Conservation (phyloP, 2,329 filamentous ascomycete species). For the Cercospora nicotianae region DNA sequence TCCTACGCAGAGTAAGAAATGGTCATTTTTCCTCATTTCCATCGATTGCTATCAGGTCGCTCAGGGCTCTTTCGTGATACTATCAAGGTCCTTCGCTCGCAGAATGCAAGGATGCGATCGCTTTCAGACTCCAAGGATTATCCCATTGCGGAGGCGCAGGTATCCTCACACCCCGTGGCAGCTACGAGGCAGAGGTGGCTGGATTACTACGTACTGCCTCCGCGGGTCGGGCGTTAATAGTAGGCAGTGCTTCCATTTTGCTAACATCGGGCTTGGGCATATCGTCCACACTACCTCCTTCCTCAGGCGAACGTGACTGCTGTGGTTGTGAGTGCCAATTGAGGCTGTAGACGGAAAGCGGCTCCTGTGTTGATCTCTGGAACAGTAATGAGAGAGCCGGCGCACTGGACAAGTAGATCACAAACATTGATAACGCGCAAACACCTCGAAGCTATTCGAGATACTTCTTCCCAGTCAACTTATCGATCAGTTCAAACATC, state of each 20-base stretch:
- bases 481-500: slow-evolving; percentile 27
- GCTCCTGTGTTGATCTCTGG: slow-evolving; percentile 13
- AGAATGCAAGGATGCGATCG: background rate
- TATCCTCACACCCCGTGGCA: background rate
- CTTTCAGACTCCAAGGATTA: background rate
- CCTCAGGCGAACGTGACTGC: too few species aligned
- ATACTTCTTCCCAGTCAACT: slow-evolving; percentile 25
- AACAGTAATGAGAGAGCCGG: slow-evolving; percentile 17
- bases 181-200: background rate
- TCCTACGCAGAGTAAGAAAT: background rate
- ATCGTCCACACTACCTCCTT: background rate
- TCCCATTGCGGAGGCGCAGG: background rate
- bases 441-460: slow-evolving; percentile 10
- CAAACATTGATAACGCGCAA: background rate
- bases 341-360: too few species aligned
- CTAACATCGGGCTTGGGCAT: background rate
- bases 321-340: too few species aligned
- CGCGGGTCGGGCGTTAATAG: background rate
- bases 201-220: background rate
- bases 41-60: background rate
- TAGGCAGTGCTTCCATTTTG: background rate
- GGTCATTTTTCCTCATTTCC: too few species aligned
- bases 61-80: background rate
- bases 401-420: slow-evolving; percentile 10
- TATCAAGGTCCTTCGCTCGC: background rate